Evolutionary conservation across 106 monocot species (phyloP), one percentile per base, ranked within the genome.

Genomic region (Vanilla planifolia): DNA sequence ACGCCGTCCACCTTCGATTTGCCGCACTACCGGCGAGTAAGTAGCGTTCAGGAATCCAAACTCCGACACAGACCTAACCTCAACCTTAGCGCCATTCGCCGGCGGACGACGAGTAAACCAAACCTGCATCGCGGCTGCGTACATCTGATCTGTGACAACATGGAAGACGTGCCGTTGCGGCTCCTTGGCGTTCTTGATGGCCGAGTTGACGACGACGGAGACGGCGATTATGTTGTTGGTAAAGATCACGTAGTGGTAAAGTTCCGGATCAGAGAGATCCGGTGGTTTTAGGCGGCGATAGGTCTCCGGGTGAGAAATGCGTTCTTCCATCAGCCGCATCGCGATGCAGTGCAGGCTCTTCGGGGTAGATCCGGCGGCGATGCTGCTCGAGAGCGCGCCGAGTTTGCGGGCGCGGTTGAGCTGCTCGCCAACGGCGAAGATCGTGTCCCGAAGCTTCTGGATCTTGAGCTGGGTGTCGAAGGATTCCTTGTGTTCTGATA

Each of bases 381-480:
- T 79, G 51, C 42, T 47, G 43, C 57, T 37, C 48, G 81, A 80
- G 8, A 82, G 60, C 8, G 79, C 39, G 39, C 85, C 78, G 24
- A 78, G 66, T 67, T 76, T 80, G 43, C 56, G 72, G 51, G 89
- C 79, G 19, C 78, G 74, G 72, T 56, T 40, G 47, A 94, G 80
- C 89, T 94, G 93, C 71, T 94, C 89, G 14, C 67, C 59, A 45
- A 80, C 85, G 28, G 93, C 82, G 73, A 94, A 89, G 37, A 94
- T 75, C 8, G 93, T 94, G 72, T 94, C 93, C 6, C 75, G 44
- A 36, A 94, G 89, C 80, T 95, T 95, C 76, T 95, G 95, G 75
- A 95, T 95, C 90, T 95, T 95, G 68, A 90, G 64, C 77, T 95
- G 86, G 25, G 86, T 95, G 75, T 95, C 95, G 78, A 90, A 95